Conservation (phyloP, 169 alveolate species). For the Besnoitia besnoiti region DNA sequence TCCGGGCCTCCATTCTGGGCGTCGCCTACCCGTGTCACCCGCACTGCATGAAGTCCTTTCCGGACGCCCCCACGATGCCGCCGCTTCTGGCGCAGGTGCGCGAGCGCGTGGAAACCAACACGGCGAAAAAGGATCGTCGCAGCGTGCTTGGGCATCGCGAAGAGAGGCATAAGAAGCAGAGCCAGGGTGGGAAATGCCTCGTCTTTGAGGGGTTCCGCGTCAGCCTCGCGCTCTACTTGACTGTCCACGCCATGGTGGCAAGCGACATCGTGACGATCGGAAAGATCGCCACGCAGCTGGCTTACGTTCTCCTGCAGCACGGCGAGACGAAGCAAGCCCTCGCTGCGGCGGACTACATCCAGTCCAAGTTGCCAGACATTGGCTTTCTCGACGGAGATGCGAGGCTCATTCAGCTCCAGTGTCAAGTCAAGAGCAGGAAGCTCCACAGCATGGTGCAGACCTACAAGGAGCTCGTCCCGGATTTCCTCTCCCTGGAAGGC, state of each 20-base stretch:
- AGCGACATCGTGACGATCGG: conserved; percentile 54
- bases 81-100: neutral
- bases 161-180: neutral
- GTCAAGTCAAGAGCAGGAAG: conserved; percentile 49
- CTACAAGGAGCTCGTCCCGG: conserved; percentile 41
- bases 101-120: neutral
- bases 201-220: conserved; percentile 19
- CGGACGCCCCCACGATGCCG: neutral
- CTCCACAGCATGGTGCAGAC: neutral
- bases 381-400: conserved; percentile 63
- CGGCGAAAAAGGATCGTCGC: neutral
- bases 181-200: neutral
- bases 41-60: neutral
- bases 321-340: conserved; percentile 46
- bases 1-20: conserved; percentile 19
- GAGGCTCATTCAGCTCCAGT: conserved; percentile 55
- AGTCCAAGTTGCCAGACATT: conserved; percentile 45
- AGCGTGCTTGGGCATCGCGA: neutral
- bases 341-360: conserved; percentile 54
- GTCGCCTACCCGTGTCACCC: conserved; percentile 37
- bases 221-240: neutral
- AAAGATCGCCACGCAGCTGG: conserved; percentile 59
- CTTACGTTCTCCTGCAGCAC: conserved; percentile 68
- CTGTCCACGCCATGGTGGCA: conserved; percentile 36
- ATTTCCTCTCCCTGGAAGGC: conserved; percentile 59